These are phyloP conservation scores for Epichloe hybrida DNA, from an alignment of 2,329 filamentous ascomycete genomes.

Conservation along the genomic window DNA sequence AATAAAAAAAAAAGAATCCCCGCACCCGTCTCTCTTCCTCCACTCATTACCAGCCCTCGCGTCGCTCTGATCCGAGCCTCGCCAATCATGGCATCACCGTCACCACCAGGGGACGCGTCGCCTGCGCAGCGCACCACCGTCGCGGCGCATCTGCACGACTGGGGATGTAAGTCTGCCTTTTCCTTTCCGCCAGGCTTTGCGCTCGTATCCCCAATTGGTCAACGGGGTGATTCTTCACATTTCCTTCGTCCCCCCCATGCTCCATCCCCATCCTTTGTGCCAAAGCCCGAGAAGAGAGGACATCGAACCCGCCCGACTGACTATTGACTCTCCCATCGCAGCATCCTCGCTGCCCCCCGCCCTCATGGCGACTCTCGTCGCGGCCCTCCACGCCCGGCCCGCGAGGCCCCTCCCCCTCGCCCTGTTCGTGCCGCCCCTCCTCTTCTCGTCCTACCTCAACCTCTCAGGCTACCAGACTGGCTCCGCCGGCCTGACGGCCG, in stretches of 20 bases:
- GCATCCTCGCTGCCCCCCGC: conserved; percentile 39
- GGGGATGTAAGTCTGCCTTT: conserved; percentile 41
- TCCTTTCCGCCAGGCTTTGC: too few relatives aligned
- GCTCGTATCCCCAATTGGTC: too few relatives aligned
- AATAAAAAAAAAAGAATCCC: too few relatives aligned
- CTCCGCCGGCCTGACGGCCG: conserved; percentile 40
- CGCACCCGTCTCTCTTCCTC: too few relatives aligned
- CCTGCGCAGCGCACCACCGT: conserved; percentile 18
- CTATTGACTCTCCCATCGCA: too few relatives aligned
- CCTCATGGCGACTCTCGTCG: conserved; percentile 41
- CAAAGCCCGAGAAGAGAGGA: too few relatives aligned
- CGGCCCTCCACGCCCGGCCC: conserved; percentile 42
- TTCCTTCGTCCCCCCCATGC: too few relatives aligned
- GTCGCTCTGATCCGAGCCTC: neutral
- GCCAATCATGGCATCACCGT: neutral
- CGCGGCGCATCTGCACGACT: conserved; percentile 25
- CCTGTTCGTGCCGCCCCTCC: conserved; percentile 25
- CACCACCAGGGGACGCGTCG: conserved; percentile 6
- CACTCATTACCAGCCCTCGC: too few relatives aligned
- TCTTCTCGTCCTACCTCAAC: conserved; percentile 44
- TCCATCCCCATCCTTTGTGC: too few relatives aligned
- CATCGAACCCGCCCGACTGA: too few relatives aligned
- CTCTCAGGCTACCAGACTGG: conserved; percentile 45
- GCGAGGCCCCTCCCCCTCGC: conserved; percentile 39
- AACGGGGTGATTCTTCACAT: too few relatives aligned